phyloP scores from a whole-genome alignment of 2,329 filamentous ascomycete species.

The Kalaharituber pfeilii region DNA sequence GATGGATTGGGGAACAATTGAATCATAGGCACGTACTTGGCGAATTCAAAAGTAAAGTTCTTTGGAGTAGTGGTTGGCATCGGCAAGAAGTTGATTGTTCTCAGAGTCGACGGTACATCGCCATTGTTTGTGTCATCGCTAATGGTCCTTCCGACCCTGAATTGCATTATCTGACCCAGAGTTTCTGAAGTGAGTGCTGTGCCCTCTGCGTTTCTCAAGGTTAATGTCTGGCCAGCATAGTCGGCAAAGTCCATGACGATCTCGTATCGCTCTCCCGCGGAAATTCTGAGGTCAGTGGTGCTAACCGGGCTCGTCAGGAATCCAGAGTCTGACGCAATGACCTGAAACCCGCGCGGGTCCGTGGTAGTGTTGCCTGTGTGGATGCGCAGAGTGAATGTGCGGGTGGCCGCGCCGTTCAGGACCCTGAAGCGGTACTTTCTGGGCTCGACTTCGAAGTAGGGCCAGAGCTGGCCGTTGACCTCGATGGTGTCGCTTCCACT shows the following conservation, averaged over 20 bases:
- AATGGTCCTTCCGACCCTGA: conserved; percentile 31
- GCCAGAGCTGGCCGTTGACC: conserved; percentile 43
- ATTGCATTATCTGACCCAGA: conserved; percentile 37
- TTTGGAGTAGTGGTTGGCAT: conserved; percentile 26
- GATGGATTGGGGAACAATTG: no score
- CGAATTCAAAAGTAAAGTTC: conserved; percentile 32
- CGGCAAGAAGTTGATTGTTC: conserved; percentile 27
- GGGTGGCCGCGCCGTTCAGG: conserved; percentile 35
- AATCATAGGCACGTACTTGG: conserved; percentile 6
- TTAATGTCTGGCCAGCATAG: conserved; percentile 35
- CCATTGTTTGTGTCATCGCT: conserved; percentile 24
- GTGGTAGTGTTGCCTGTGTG: conserved; percentile 21
- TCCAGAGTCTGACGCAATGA: conserved; percentile 40
- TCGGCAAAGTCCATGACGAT: conserved; percentile 39
- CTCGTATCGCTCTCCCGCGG: conserved; percentile 43
- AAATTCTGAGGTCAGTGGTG: conserved; percentile 30
- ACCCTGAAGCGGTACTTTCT: conserved; percentile 43
- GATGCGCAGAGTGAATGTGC: conserved; percentile 33
- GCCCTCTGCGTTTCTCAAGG: conserved; percentile 30
- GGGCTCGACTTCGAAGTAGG: conserved; percentile 39
- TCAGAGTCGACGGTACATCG: conserved; percentile 25
- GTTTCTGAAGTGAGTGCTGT: conserved; percentile 34
- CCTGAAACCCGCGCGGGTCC: conserved; percentile 31
- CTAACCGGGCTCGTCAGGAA: conserved; percentile 33
- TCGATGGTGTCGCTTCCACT: conserved; percentile 39